These are phyloP conservation scores for Triangularia verruculosa DNA, from an alignment of 2,329 filamentous ascomycete genomes.

Conservation along the genomic window DNA sequence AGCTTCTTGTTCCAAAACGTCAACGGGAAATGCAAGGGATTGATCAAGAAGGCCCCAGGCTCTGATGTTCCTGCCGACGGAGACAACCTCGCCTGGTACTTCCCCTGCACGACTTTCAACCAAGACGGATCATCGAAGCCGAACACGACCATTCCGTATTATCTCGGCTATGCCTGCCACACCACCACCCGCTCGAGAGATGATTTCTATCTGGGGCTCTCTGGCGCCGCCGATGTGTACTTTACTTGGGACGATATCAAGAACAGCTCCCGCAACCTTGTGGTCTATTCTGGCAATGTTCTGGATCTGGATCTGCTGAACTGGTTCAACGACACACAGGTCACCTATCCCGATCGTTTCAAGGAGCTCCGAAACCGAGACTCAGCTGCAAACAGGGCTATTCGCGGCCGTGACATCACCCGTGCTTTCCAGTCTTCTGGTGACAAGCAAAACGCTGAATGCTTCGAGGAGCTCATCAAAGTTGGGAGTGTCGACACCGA, in stretches of 20 bases:
- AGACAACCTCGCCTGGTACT: constrained; percentile 88
- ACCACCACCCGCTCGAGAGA: constrained; percentile 67
- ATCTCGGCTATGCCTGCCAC: constrained; percentile 85
- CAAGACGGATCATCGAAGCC: constrained; percentile 83
- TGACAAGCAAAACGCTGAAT: constrained; percentile 81
- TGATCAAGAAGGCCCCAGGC: constrained; percentile 69
- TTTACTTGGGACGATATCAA: constrained; percentile 94
- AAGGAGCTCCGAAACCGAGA: constrained; percentile 71
- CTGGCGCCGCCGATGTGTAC: constrained; percentile 79
- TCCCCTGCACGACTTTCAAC: constrained; percentile 86
- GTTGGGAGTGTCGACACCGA: constrained; percentile 95
- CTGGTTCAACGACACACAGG: constrained; percentile 85
- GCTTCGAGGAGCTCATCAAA: constrained; percentile 90
- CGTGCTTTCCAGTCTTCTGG: constrained; percentile 74
- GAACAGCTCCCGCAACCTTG: constrained; percentile 83
- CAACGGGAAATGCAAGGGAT: constrained; percentile 89
- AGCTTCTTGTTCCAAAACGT: constrained; percentile 99
- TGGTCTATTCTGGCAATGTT: constrained; percentile 92
- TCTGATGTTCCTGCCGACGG: constrained; percentile 81
- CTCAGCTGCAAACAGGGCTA: constrained; percentile 54
- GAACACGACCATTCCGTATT: constrained; percentile 72
- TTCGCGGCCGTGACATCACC: constrained; percentile 85
- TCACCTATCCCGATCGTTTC: constrained; percentile 72
- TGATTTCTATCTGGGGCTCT: constrained; percentile 69
- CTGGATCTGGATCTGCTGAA: constrained; percentile 82